phyloP scores from a whole-genome alignment of 1,284 basidiomycete species.

The Pascua guehoae region DNA sequence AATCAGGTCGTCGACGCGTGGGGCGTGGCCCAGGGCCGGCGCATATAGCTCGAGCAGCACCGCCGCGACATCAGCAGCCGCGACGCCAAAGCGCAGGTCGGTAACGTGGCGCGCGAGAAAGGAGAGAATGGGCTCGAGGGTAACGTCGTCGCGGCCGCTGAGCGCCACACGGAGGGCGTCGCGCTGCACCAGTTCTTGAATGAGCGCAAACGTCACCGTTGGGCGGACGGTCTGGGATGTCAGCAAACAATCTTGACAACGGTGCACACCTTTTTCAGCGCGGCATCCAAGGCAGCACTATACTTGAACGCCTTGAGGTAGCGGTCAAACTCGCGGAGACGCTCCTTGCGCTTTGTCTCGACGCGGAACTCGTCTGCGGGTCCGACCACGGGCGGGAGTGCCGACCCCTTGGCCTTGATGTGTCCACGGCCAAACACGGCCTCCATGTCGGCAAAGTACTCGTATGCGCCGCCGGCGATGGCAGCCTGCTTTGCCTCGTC shows the following conservation, averaged over 20 bases:
- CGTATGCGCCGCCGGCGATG: constrained; percentile 62
- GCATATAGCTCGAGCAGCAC: constrained; percentile 90
- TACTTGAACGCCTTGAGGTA: constrained; percentile 92
- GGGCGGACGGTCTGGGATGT: constrained; percentile 59
- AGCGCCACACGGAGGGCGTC: constrained; percentile 86
- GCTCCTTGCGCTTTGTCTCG: constrained; percentile 67
- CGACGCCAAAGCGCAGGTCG: constrained; percentile 85
- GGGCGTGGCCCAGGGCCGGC: constrained; percentile 86
- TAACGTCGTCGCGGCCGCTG: constrained; percentile 85
- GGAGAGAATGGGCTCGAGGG: constrained; percentile 83
- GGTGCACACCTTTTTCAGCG: constrained; percentile 66
- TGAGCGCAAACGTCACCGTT: constrained; percentile 80
- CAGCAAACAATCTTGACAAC: neutral
- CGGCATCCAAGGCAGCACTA: constrained; percentile 85
- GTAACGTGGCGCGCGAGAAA: constrained; percentile 80
- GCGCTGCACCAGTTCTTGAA: constrained; percentile 88
- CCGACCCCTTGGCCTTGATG: constrained; percentile 56
- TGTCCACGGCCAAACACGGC: constrained; percentile 60
- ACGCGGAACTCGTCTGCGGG: constrained; percentile 69
- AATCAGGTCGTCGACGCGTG: constrained; percentile 84
- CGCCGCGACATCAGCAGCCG: constrained; percentile 76
- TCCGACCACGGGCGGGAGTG: constrained; percentile 51
- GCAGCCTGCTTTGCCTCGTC: constrained; percentile 53
- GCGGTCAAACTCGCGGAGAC: constrained; percentile 82
- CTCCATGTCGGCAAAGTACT: constrained; percentile 65